Evolutionary conservation across 139 green algal species (phyloP).

Genomic region (Coelastrella sp.): DNA sequence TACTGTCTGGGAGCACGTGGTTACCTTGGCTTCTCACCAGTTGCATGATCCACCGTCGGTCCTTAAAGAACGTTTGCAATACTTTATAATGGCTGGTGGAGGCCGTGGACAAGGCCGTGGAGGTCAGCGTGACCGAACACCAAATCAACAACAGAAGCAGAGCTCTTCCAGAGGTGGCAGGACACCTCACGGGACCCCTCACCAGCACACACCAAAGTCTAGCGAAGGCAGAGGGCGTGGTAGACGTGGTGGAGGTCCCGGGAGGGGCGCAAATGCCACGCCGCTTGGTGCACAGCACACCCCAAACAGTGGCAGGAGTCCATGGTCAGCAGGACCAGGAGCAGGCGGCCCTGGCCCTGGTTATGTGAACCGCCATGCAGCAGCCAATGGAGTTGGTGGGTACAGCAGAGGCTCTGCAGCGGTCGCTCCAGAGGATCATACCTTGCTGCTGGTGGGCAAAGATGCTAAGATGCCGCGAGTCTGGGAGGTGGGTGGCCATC

Average conservation of each 20-base stretch:
- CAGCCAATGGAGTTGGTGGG: neutral
- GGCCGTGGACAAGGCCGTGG: neutral
- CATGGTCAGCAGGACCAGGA: neutral
- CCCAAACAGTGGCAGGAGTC: neutral
- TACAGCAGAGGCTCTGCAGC: neutral
- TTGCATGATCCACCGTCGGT: too few relatives aligned
- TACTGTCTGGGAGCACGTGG: too few relatives aligned
- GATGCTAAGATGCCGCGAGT: conserved; percentile 37
- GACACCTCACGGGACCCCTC: neutral
- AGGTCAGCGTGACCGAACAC: neutral
- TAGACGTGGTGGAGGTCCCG: neutral
- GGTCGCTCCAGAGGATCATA: neutral
- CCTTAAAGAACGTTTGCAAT: neutral
- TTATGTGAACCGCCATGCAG: neutral
- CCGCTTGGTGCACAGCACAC: neutral
- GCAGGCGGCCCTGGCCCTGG: neutral
- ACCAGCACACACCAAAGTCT: neutral
- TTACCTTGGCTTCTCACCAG: too few relatives aligned
- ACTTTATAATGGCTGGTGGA: neutral
- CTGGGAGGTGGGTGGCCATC: conserved; percentile 32
- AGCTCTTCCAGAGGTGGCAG: neutral
- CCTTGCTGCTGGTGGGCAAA: conserved; percentile 24
- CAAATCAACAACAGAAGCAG: neutral
- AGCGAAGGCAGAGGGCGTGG: neutral
- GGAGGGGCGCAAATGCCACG: neutral